A percentile compares a stretch with the other conserved stretches of the same genome.
Conservation (phyloP, 2,329 filamentous ascomycete genomes). For the Pyrenochaeta sp. region DNA sequence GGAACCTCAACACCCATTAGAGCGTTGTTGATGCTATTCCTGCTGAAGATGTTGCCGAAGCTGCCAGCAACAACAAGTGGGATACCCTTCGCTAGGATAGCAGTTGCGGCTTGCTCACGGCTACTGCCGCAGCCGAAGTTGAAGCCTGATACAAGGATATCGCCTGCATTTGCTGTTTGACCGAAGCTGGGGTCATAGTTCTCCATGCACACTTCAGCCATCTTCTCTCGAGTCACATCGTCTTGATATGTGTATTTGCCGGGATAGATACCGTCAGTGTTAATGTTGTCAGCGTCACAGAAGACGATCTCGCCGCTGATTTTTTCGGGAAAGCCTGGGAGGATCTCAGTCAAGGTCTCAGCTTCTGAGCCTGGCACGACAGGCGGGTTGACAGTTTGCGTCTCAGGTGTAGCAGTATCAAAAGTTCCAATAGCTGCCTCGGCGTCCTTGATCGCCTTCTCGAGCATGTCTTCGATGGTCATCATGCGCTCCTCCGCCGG, state of each 20-base stretch:
- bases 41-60: conserved; percentile 83
- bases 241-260: conserved; percentile 95
- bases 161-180: conserved; percentile 68
- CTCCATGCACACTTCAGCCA: conserved; percentile 91
- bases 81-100: conserved; percentile 81
- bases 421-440: conserved; percentile 68
- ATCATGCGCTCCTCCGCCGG: conserved; percentile 69
- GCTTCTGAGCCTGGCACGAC: conserved; percentile 37
- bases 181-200: conserved; percentile 86
- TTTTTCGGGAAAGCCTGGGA: conserved; percentile 85
- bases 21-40: conserved; percentile 83
- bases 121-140: conserved; percentile 88
- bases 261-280: conserved; percentile 92
- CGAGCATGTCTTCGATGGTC: conserved; percentile 74
- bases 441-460: conserved; percentile 73
- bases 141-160: conserved; percentile 85
- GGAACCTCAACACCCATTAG: conserved; percentile 77
- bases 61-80: conserved; percentile 81
- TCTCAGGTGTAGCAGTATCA: conserved; percentile 43
- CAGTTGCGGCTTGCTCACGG: conserved; percentile 87
- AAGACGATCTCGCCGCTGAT: conserved; percentile 89
- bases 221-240: conserved; percentile 75
- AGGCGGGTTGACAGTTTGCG: conserved; percentile 42
- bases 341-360: conserved; percentile 69
- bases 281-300: conserved; percentile 84